Percentiles rank a stretch among this genome's conserved stretches.
These are phyloP conservation scores for Leccinum sublutescens DNA, from an alignment of 768 basidiomycete species.

Conservation along the genomic window DNA sequence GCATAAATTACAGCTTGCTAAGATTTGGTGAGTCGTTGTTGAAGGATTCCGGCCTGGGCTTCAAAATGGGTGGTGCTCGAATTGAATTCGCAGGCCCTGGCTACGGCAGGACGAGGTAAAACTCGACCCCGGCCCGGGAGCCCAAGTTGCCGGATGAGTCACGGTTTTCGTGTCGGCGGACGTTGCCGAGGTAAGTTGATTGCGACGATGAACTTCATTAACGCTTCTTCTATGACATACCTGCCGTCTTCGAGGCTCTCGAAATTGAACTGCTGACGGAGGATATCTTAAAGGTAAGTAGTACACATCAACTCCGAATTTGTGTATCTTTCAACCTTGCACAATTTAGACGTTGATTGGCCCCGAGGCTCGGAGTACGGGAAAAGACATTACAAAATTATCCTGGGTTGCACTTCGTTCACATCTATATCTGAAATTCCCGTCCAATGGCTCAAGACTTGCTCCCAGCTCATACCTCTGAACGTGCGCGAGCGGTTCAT, in stretches of 20 bases:
- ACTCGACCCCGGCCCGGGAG: too few species aligned
- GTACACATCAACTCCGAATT: neutral
- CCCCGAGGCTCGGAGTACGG: slow-evolving; percentile 36
- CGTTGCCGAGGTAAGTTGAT: slow-evolving; percentile 41
- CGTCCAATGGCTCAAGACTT: slow-evolving; percentile 76
- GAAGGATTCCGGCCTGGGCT: too few species aligned
- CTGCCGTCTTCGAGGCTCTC: slow-evolving; percentile 65
- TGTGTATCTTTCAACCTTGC: neutral
- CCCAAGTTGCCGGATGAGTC: too few species aligned
- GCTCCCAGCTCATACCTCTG: slow-evolving; percentile 67
- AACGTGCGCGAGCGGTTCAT: slow-evolving; percentile 66
- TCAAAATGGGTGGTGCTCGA: too few species aligned
- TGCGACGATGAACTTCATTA: neutral
- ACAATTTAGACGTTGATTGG: slow-evolving; percentile 48
- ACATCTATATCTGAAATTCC: slow-evolving; percentile 74
- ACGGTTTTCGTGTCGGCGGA: slow-evolving; percentile 58
- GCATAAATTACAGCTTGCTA: too few species aligned
- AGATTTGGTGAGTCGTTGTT: too few species aligned
- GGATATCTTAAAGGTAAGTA: slow-evolving; percentile 68
- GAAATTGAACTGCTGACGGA: slow-evolving; percentile 78
- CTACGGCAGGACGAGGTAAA: too few species aligned
- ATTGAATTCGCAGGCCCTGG: too few species aligned
- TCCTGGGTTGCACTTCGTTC: slow-evolving; percentile 82
- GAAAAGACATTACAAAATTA: slow-evolving; percentile 59
- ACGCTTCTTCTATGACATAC: slow-evolving; percentile 34